Evolutionary conservation across 1,139 yeast species (phyloP), one percentile per base, ranked within the genome.

Genomic region (Blastobotrys apis): DNA sequence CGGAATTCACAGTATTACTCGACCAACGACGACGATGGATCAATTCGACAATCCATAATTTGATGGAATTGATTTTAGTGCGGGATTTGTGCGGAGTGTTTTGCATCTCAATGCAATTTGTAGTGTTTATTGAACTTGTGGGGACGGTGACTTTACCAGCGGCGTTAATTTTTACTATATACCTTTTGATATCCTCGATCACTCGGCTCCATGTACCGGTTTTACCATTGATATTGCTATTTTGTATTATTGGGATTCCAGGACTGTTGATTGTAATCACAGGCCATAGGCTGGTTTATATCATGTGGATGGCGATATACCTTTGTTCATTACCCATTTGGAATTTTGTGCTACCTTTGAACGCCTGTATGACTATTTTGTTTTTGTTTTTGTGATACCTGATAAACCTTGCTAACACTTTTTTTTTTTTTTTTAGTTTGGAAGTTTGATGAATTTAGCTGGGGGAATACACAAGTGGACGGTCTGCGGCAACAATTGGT

Each of bases 1-100:
- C 84, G 53, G 73, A 74, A 47, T 88, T 92, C 63, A 73, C 67
- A 51, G 95, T 90, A 35, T 71, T 92, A 56, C 71, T 92, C 45
- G 90, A 97, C 1, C 98, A 92, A 65, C 82, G 98, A 64, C 86
- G 98, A 68, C 85, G 98, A 64, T 92, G 98, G 98, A 92, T 92
- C 58, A 92, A 92, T 66, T 88, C 97, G 2, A 92, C 98, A 0
- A 94, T 92, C 39, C 98, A 92, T 66, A 92, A 92, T 60, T 76
- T 92, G 62, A 78, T 92, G 82, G 98, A 92, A 66, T 76, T 92
- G 57, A 85, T 84, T 2, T 69, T 88, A 54, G 95, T 90, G 30
- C 80, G 82, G 47, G 97, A 92, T 64, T 74, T 92, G 54, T 92
- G 98, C 74, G 98, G 98, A 53, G 92, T 95, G 0, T 92, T 92